Conservation (phyloP, 768 basidiomycete genomes). For the Scleroderma bovista region DNA sequence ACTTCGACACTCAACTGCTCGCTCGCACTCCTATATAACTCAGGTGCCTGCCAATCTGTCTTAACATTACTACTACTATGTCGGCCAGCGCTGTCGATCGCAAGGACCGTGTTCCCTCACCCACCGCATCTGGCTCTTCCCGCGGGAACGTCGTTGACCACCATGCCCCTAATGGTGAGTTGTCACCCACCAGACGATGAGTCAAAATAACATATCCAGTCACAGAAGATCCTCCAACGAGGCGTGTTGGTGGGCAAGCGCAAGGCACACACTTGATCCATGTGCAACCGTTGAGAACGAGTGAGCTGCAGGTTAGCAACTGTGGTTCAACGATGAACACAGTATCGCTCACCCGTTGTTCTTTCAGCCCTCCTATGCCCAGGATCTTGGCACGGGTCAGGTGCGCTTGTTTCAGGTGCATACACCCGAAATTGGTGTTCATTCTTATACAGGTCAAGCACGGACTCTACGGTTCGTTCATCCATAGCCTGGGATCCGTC, state of each 20-base stretch:
- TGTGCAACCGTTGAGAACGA: slow-evolving; percentile 81
- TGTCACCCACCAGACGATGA: slow-evolving; percentile 1
- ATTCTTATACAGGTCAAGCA: slow-evolving; percentile 56
- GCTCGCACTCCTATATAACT: neutral
- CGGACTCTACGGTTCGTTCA: slow-evolving; percentile 78
- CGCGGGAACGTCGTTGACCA: slow-evolving; percentile 70
- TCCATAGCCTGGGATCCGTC: slow-evolving; percentile 62
- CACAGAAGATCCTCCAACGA: slow-evolving; percentile 51
- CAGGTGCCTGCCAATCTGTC: neutral
- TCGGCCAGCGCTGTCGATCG: slow-evolving; percentile 33
- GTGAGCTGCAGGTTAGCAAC: slow-evolving; percentile 75
- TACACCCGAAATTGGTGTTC: neutral
- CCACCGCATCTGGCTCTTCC: slow-evolving; percentile 27
- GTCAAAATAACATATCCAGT: slow-evolving; percentile 37
- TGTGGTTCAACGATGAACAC: neutral
- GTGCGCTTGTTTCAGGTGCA: slow-evolving; percentile 23
- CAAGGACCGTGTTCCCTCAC: slow-evolving; percentile 49
- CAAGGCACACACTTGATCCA: slow-evolving; percentile 53
- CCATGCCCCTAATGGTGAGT: slow-evolving; percentile 56
- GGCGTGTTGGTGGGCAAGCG: slow-evolving; percentile 23
- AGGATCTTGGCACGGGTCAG: slow-evolving; percentile 72
- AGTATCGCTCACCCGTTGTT: neutral
- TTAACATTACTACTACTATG: slow-evolving; percentile 11
- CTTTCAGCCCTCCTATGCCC: slow-evolving; percentile 80
- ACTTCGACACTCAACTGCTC: neutral